These are phyloP conservation scores for Ganoderma leucocontextum DNA, from an alignment of 1,284 basidiomycete genomes.

Conservation along the genomic window DNA sequence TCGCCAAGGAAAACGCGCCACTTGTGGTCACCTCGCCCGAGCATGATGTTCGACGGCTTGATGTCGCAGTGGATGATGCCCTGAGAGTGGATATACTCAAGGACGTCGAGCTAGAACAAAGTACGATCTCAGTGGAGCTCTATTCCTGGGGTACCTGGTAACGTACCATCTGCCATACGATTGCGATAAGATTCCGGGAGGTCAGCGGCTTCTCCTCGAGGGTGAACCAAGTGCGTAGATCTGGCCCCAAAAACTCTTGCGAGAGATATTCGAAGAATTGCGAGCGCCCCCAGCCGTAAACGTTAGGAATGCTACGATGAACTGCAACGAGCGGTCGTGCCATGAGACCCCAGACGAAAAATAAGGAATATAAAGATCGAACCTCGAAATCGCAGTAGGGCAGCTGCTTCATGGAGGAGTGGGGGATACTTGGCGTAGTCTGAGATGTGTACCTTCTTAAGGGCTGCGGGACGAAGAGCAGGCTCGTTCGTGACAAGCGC, in stretches of 20 bases:
- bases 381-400: neutral
- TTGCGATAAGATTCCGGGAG: neutral
- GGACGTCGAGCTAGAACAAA: neutral
- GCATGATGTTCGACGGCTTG: neutral
- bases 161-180: neutral
- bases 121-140: neutral
- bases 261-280: neutral
- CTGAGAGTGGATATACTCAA: neutral
- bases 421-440: neutral
- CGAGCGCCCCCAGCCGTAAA: neutral
- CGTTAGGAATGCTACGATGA: neutral
- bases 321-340: neutral
- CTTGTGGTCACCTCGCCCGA: neutral
- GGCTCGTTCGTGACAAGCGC: neutral
- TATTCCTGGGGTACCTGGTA: neutral
- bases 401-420: neutral
- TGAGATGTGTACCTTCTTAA: neutral
- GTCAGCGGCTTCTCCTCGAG: neutral
- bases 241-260: neutral
- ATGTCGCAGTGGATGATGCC: conserved; percentile 9
- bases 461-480: neutral
- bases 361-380: neutral
- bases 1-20: neutral
- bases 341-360: neutral
- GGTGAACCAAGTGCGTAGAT: neutral